These are phyloP conservation scores for Hygrophoropsis aurantiaca DNA, from an alignment of 768 basidiomycete genomes.

Conservation along the genomic window DNA sequence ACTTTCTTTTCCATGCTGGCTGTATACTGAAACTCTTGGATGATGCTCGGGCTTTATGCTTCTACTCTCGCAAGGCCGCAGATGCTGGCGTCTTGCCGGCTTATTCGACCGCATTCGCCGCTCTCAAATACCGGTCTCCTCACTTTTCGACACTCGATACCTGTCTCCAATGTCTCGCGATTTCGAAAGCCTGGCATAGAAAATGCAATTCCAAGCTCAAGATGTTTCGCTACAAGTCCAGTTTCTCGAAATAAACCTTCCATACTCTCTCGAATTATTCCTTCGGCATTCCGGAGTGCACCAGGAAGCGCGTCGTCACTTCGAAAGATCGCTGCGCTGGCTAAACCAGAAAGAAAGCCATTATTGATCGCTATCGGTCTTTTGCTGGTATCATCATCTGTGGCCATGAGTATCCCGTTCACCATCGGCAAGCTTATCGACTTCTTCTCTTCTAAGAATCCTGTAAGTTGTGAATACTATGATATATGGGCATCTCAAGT, in stretches of 20 bases:
- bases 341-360: constrained; percentile 79
- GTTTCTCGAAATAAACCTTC: constrained; percentile 3
- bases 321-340: constrained; percentile 73
- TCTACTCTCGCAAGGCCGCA: constrained; percentile 7
- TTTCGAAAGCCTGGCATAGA: constrained; percentile 1
- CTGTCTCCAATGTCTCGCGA: background rate
- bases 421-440: constrained; percentile 94
- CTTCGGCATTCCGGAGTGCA: constrained; percentile 33
- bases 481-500: constrained; percentile 22
- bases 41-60: constrained; percentile 8
- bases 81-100: constrained; percentile 6
- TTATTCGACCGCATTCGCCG: constrained; percentile 1
- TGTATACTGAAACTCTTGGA: too few species aligned
- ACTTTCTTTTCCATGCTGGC: too few species aligned
- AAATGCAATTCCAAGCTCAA: background rate
- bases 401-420: constrained; percentile 91
- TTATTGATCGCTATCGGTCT: constrained; percentile 75
- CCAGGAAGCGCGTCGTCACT: constrained; percentile 60
- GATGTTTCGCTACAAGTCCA: constrained; percentile 12
- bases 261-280: constrained; percentile 26
- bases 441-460: constrained; percentile 74
- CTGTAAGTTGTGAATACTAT: constrained; percentile 47
- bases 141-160: background rate
- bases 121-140: constrained; percentile 1
- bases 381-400: constrained; percentile 82